A percentile compares a stretch with the other conserved stretches of the same genome.
Conservation (phyloP, 371 early-diverging fungal species). For the Chytridium lagenaria region DNA sequence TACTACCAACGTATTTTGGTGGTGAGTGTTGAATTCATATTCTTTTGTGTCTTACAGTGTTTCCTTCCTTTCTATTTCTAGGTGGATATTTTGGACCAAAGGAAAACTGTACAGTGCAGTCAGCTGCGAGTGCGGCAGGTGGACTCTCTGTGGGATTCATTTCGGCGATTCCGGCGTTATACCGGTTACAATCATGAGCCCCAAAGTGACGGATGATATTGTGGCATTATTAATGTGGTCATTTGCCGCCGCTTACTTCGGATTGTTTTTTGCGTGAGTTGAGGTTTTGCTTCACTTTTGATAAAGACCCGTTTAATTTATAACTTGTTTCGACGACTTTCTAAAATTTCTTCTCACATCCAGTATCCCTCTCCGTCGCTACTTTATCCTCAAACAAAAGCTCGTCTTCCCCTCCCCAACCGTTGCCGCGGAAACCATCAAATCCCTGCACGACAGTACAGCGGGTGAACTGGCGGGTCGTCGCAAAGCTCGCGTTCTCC, state of each 20-base stretch:
- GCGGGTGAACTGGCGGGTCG: constrained; percentile 52
- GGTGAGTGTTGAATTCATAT: constrained; percentile 37
- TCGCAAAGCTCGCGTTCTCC: constrained; percentile 61
- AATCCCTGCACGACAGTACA: constrained; percentile 62
- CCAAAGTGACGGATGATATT: constrained; percentile 47
- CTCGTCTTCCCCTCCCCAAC: constrained; percentile 86
- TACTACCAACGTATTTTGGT: constrained; percentile 55
- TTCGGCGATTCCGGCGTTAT: constrained; percentile 76
- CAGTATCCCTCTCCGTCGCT: constrained; percentile 74
- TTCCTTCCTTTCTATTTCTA: not conserved
- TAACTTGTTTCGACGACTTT: too few relatives aligned
- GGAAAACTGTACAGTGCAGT: constrained; percentile 70
- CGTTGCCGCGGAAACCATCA: constrained; percentile 79
- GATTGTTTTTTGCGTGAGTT: constrained; percentile 79
- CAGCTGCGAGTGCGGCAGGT: constrained; percentile 74
- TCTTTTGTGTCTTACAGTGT: not conserved
- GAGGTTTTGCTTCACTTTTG: not conserved
- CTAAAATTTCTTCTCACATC: too few relatives aligned
- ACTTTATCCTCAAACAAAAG: constrained; percentile 79
- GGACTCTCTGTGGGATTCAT: constrained; percentile 74
- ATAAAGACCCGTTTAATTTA: too few relatives aligned
- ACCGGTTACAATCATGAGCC: constrained; percentile 63
- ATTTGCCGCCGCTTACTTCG: constrained; percentile 63
- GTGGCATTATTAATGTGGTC: constrained; percentile 23
- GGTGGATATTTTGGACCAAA: constrained; percentile 69